phyloP scores from a whole-genome alignment of 2,329 filamentous ascomycete genomes.

The Pleochaeta shiraiana region DNA sequence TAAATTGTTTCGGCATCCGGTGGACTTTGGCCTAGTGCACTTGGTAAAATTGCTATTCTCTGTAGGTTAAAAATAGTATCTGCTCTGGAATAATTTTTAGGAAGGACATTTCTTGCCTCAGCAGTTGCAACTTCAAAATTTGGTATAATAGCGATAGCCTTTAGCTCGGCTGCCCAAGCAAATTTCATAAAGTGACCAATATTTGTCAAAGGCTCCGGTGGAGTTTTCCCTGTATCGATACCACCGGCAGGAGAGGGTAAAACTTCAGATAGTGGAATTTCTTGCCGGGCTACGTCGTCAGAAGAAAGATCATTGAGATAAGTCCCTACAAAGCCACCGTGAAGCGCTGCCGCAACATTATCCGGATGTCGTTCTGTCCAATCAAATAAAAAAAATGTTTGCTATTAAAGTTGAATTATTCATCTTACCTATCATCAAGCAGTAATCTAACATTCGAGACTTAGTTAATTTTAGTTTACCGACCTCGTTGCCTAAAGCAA shows the following conservation, averaged over 20 bases:
- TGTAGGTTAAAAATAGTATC: constrained; percentile 92
- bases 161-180: constrained; percentile 83
- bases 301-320: constrained; percentile 85
- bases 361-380: constrained; percentile 59
- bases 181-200: constrained; percentile 97
- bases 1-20: constrained; percentile 89
- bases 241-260: constrained; percentile 78
- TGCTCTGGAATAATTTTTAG: constrained; percentile 51
- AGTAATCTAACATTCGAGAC: constrained; percentile 80
- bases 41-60: constrained; percentile 73
- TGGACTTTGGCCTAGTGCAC: constrained; percentile 71
- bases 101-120: constrained; percentile 68
- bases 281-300: constrained; percentile 71
- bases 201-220: constrained; percentile 71
- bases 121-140: constrained; percentile 93
- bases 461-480: constrained; percentile 57
- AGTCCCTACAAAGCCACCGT: constrained; percentile 90
- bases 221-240: constrained; percentile 66
- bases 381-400: not conserved
- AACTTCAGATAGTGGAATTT: constrained; percentile 89
- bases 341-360: constrained; percentile 86
- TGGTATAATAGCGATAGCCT: constrained; percentile 89
- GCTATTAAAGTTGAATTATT: not conserved
- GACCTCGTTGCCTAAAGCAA: constrained; percentile 79
- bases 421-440: constrained; percentile 69